Evolutionary conservation across 2,329 filamentous ascomycete species (phyloP).

Genomic region (Paraconiothyrium brasiliense): DNA sequence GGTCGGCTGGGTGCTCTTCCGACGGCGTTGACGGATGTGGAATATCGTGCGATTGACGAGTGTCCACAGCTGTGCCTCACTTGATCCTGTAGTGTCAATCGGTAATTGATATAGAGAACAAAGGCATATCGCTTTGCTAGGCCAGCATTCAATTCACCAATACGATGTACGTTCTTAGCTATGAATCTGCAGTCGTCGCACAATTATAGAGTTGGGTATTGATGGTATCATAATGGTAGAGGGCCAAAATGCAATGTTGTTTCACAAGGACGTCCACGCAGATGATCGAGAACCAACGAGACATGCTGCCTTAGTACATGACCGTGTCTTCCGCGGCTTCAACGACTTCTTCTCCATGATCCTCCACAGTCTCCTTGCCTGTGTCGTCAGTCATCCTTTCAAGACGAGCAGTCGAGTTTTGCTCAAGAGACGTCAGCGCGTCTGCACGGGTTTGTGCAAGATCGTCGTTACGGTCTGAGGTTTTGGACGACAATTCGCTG

Average conservation of each 20-base stretch:
- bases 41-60: neutral
- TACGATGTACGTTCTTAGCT: neutral
- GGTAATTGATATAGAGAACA: neutral
- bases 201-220: neutral
- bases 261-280: conserved; percentile 1
- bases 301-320: conserved; percentile 72
- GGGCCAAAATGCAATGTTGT: conserved; percentile 3
- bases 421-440: conserved; percentile 29
- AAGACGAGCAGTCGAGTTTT: conserved; percentile 33
- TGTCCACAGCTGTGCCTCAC: neutral
- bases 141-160: neutral
- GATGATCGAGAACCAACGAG: neutral
- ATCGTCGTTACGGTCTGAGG: conserved; percentile 39
- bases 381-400: conserved; percentile 45
- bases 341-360: conserved; percentile 79
- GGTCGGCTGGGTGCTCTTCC: neutral
- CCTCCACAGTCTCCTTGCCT: conserved; percentile 65
- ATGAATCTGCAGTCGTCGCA: neutral
- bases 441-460: conserved; percentile 29
- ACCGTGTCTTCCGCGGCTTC: conserved; percentile 90
- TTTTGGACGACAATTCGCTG: conserved; percentile 29
- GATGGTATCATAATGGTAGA: conserved; percentile 10
- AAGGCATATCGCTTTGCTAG: neutral
- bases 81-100: neutral
- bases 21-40: neutral